phyloP scores from a whole-genome alignment of 1,284 basidiomycete genomes.

The Thecaphora frezii region DNA sequence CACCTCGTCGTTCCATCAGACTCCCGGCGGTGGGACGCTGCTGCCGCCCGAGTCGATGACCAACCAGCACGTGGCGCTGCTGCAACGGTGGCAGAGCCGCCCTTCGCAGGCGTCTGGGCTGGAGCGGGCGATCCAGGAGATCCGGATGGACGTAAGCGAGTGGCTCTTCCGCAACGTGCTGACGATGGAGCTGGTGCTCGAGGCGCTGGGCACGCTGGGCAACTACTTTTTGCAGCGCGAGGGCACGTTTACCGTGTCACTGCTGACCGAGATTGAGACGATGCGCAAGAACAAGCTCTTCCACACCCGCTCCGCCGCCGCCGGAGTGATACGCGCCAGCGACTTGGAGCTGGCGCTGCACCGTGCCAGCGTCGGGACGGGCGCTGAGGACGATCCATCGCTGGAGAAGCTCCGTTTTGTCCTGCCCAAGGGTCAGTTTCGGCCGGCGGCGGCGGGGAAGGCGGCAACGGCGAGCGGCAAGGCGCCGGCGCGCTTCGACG shows the following conservation, averaged over 20 bases:
- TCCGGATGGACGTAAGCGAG: constrained; percentile 74
- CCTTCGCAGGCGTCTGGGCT: constrained; percentile 12
- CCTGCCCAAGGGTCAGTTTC: constrained; percentile 25
- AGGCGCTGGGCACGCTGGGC: constrained; percentile 70
- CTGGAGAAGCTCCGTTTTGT: constrained; percentile 29
- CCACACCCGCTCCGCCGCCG: constrained; percentile 69
- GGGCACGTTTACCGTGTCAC: constrained; percentile 77
- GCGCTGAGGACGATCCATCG: constrained; percentile 41
- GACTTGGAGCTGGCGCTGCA: constrained; percentile 42
- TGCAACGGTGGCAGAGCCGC: constrained; percentile 21
- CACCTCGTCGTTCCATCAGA: not conserved
- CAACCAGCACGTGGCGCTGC: constrained; percentile 18
- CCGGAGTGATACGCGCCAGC: constrained; percentile 29
- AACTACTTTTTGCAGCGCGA: constrained; percentile 74
- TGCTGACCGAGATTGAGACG: constrained; percentile 70
- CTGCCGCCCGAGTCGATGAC: constrained; percentile 25
- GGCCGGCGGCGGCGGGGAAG: constrained; percentile 16
- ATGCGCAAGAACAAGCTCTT: constrained; percentile 63
- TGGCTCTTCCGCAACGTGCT: constrained; percentile 89
- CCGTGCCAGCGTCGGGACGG: constrained; percentile 33
- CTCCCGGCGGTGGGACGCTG: not conserved
- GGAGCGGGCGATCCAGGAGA: constrained; percentile 62
- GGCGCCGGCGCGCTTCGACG: constrained; percentile 30
- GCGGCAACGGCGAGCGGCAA: not conserved
- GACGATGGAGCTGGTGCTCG: constrained; percentile 77